phyloP scores from a whole-genome alignment of 2,329 filamentous ascomycete species.

The Fusarium kyushuense region DNA sequence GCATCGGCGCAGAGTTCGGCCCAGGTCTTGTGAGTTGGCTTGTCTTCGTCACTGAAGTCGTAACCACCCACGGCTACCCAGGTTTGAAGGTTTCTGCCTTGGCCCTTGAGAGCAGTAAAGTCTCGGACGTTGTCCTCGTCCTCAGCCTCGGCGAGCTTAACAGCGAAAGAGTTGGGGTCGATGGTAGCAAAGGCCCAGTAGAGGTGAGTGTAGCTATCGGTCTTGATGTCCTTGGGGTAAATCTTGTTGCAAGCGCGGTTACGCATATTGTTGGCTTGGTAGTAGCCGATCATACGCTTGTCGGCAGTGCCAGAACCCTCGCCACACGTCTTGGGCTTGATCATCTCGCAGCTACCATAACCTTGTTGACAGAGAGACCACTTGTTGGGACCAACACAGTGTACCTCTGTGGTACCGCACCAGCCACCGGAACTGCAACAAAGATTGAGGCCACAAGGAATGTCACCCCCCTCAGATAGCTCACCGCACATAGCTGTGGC shows the following conservation, averaged over 20 bases:
- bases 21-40: slow-evolving; percentile 46
- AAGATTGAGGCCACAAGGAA: slow-evolving; percentile 46
- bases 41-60: slow-evolving; percentile 53
- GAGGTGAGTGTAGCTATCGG: slow-evolving; percentile 46
- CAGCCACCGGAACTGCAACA: slow-evolving; percentile 45
- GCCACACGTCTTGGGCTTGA: slow-evolving; percentile 45
- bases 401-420: slow-evolving; percentile 44
- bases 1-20: slow-evolving; percentile 42
- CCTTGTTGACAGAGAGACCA: slow-evolving; percentile 50
- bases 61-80: slow-evolving; percentile 59
- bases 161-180: slow-evolving; percentile 47
- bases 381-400: slow-evolving; percentile 42
- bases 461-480: slow-evolving; percentile 30
- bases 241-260: slow-evolving; percentile 42
- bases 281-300: slow-evolving; percentile 52
- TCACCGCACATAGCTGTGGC: slow-evolving; percentile 51
- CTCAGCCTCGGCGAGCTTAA: slow-evolving; percentile 23
- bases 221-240: slow-evolving; percentile 42
- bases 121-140: slow-evolving; percentile 10
- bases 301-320: slow-evolving; percentile 36
- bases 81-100: slow-evolving; percentile 45
- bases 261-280: slow-evolving; percentile 43
- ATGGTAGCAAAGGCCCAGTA: slow-evolving; percentile 52
- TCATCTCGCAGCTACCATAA: slow-evolving; percentile 49
- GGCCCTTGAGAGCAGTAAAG: slow-evolving; percentile 43